Evolutionary conservation across 2,329 filamentous ascomycete genomes (phyloP), one percentile per base, ranked within the genome.

Genomic region (Sarocladium kiliense): DNA sequence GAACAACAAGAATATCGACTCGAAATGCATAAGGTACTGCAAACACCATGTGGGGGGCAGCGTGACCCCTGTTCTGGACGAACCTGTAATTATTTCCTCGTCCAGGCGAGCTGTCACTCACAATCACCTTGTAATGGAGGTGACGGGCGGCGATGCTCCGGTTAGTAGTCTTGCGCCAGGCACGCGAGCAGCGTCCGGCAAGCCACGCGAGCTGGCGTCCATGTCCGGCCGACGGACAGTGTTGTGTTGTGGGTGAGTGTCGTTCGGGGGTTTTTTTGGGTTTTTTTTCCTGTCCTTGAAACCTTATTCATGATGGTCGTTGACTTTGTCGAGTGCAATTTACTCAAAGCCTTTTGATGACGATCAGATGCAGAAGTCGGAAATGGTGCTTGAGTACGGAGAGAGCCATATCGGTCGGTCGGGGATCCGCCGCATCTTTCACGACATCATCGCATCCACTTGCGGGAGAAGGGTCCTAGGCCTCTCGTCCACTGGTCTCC

Each of bases 361-460:
- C n/a, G n/a, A n/a, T n/a, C n/a, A n/a, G n/a, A n/a, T n/a, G n/a
- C n/a, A n/a, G n/a, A 19, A 6, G 7, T 41, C 37, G 18, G 7
- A 41, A 19, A 18, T 7, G 37, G 19, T 11, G 18, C 7, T 23
- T 39, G 12, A 9, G 23, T 11, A 21, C 23, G n/a, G 19, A 18
- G 16, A 10, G 36, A 39, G 19, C 4, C 9, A 18, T 21, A 18
- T n/a, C 21, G 10, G n/a, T 16, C 30, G 30, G 23, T 51, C 47
- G 47, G 27, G 26, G 26, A 16, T 32, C 47, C 47, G 27, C 27
- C 27, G 47, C 47, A 3, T 21, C 26, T 21, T 27, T 21, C 4
- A 51, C 47, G 47, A 51, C 47, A 51, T 51, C 47, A 51, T 51
- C 12, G 47, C 47, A 34, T 51, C 47, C 47, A 51, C 47, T 14